Base-by-base conservation (phyloP, 2,329 filamentous ascomycete genomes). In the Sclerotinia borealis region DNA sequence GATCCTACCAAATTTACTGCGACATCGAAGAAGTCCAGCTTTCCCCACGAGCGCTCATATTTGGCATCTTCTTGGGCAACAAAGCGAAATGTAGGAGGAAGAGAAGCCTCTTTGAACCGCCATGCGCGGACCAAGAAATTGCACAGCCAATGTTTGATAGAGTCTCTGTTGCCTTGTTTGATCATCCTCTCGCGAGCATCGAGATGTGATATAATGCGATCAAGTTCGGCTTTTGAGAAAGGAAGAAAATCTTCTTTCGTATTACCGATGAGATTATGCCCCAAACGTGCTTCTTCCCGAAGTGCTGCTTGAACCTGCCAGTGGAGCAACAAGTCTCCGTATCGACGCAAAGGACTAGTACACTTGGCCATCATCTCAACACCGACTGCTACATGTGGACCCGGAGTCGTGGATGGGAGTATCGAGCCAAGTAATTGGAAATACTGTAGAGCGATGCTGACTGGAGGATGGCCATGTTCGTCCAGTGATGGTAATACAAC, bases 311-410 rank as follows among this genome's bases (percentile, higher is more conserved):
- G 81, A 66, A 89, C 83, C 73, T 89, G 86, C 84, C 85, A 89
- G 75, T 89, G 86, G 1, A 83, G 80, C 37, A 89, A 72, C 52
- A 89, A 75, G 73, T 90, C 87, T 6, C 78, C 75, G 74, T 82
- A 89, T 49, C 87, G 82, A 39, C 87, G 84, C n/a, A 90, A 78
- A 22, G 87, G 87, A 56, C 83, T 87, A 9, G 87, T 89, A 45
- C 81, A 81, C 68, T 86, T 88, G 64, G 83, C 77, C 73, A 89
- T 88, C 76, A 83, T 82, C 61, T 84, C 79, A 1, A 83, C 71
- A 22, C 86, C 87, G 64, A 88, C 78, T 50, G 81, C 77, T 65
- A 83, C 80, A 73, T 87, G 82, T 6, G 81, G 81, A 10, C 79
- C 81, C 0, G 85, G 80, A 3, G 72, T 74, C n/a, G 81, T 77